phyloP scores from a whole-genome alignment of 1,284 basidiomycete species.

The Vanrija humicola region DNA sequence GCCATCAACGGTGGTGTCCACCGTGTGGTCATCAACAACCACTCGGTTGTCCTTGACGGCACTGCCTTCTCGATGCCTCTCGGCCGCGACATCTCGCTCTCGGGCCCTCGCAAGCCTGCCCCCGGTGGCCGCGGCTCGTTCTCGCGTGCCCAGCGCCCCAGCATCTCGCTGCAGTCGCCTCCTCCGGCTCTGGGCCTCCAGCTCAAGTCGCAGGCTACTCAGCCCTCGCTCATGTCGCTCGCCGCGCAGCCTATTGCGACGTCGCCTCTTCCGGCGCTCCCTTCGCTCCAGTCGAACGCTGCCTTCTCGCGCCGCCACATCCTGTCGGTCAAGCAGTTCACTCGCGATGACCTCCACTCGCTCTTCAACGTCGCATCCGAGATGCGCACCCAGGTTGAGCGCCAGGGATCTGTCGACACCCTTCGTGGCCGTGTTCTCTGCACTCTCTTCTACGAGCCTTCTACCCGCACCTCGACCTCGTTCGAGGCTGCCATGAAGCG shows the following conservation, averaged over 20 bases:
- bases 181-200: slow-evolving; percentile 14
- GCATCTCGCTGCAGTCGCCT: slow-evolving; percentile 21
- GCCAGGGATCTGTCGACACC: slow-evolving; percentile 82
- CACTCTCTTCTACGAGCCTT: slow-evolving; percentile 97
- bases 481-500: slow-evolving; percentile 99
- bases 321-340: slow-evolving; percentile 91
- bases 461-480: slow-evolving; percentile 91
- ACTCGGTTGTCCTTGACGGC: slow-evolving; percentile 91
- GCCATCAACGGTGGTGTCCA: slow-evolving; percentile 74
- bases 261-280: slow-evolving; percentile 48
- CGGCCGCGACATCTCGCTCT: slow-evolving; percentile 78
- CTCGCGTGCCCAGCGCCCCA: slow-evolving; percentile 35
- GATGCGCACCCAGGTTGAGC: slow-evolving; percentile 93
- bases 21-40: slow-evolving; percentile 86
- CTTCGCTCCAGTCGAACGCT: slow-evolving; percentile 57
- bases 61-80: slow-evolving; percentile 57
- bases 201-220: slow-evolving; percentile 18
- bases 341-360: slow-evolving; percentile 82
- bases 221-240: slow-evolving; percentile 42
- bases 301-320: slow-evolving; percentile 85
- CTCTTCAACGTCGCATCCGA: slow-evolving; percentile 94
- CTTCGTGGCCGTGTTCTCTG: slow-evolving; percentile 87
- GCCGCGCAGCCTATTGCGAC: slow-evolving; percentile 19
- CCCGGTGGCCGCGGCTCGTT: slow-evolving; percentile 39
- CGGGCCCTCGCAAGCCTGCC: slow-evolving; percentile 50